A percentile compares a stretch with the other conserved stretches of the same genome.
These are phyloP conservation scores for Candida succiphila DNA, from an alignment of 805 yeast species.

Conservation along the genomic window DNA sequence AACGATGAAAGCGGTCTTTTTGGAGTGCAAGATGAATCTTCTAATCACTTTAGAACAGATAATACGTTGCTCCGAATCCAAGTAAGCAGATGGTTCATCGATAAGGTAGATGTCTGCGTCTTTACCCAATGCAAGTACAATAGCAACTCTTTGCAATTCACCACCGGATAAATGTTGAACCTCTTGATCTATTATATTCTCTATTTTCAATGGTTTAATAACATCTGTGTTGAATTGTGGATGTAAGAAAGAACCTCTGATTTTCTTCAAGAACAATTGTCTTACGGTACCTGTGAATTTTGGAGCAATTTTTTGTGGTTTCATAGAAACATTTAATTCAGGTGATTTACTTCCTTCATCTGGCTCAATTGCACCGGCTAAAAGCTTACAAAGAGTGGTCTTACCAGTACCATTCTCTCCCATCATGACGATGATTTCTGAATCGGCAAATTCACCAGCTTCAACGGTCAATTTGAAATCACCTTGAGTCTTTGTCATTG, in stretches of 20 bases:
- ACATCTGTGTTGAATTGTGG: conserved; percentile 99
- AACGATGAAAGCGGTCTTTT: conserved; percentile 97
- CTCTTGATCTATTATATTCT: conserved; percentile 93
- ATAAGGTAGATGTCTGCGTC: conserved; percentile 94
- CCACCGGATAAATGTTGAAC: conserved; percentile 98
- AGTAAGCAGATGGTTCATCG: conserved; percentile 98
- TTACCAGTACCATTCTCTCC: conserved; percentile 99
- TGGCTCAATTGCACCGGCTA: conserved; percentile 89
- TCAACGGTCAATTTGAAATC: conserved; percentile 82
- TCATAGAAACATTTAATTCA: conserved; percentile 88
- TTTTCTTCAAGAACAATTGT: conserved; percentile 93
- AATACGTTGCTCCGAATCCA: conserved; percentile 99
- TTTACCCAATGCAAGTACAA: conserved; percentile 86
- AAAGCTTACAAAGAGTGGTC: conserved; percentile 90
- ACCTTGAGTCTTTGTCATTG: conserved; percentile 86
- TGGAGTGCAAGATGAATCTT: conserved; percentile 90
- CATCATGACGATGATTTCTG: conserved; percentile 98
- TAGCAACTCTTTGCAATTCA: conserved; percentile 99
- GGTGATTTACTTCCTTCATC: conserved; percentile 78
- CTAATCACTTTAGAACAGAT: conserved; percentile 97
- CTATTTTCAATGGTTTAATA: conserved; percentile 87
- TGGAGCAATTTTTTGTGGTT: conserved; percentile 99
- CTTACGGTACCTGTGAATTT: conserved; percentile 98
- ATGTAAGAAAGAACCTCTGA: conserved; percentile 84
- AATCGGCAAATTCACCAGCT: conserved; percentile 86